Conservation (phyloP, 208 protist genomes). For the Porcisia hertigi region DNA sequence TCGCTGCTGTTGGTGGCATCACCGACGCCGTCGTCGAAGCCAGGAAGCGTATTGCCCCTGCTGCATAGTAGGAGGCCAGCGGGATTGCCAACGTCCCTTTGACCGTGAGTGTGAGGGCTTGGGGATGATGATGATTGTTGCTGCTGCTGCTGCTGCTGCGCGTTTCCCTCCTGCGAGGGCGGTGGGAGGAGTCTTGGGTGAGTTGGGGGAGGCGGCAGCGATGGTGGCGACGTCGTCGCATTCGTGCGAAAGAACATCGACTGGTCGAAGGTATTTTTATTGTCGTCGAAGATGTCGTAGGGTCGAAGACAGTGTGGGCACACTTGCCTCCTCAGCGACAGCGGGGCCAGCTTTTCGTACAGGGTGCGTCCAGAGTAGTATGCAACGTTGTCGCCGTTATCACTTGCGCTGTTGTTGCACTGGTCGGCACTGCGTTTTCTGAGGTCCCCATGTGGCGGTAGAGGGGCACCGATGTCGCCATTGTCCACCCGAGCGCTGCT, state of each 20-base stretch:
- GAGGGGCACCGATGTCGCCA: background rate
- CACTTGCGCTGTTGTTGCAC: background rate
- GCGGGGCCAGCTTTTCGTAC: conserved; percentile 25
- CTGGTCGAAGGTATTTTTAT: conserved; percentile 9
- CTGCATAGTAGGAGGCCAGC: conserved; percentile 2
- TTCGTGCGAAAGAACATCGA: conserved; percentile 11
- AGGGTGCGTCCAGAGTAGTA: background rate
- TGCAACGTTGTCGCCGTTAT: background rate
- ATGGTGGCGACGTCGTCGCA: background rate
- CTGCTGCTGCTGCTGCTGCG: conserved; percentile 8
- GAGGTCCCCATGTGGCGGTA: background rate
- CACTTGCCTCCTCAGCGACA: conserved; percentile 28
- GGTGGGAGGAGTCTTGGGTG: background rate
- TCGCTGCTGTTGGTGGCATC: background rate
- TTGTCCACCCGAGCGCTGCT: background rate
- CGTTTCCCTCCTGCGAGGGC: background rate
- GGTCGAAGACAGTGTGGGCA: conserved; percentile 42
- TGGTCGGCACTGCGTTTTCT: background rate
- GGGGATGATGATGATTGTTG: conserved; percentile 9
- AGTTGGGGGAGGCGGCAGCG: background rate
- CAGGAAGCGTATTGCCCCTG: background rate
- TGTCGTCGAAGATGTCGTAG: conserved; percentile 21
- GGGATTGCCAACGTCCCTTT: background rate
- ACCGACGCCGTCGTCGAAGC: conserved; percentile 1
- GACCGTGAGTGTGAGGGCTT: background rate